Conservation (phyloP, 805 yeast genomes). For the Metschnikowia kunwiensis region DNA sequence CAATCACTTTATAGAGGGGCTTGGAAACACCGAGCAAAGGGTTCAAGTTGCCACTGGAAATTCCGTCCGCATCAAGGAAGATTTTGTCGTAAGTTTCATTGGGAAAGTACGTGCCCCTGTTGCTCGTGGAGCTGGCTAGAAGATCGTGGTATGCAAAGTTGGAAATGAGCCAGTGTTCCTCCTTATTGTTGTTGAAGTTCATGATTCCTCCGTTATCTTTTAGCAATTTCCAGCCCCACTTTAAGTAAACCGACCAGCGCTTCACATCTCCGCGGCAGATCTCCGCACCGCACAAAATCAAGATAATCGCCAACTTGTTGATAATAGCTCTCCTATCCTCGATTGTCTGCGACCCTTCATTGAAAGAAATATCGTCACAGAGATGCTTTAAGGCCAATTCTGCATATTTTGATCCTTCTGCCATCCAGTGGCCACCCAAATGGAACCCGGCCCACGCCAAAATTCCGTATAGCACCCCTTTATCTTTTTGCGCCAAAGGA, state of each 20-base stretch:
- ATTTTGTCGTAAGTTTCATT: slow-evolving; percentile 56
- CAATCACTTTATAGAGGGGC: slow-evolving; percentile 61
- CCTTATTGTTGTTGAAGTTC: slow-evolving; percentile 48
- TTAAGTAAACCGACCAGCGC: slow-evolving; percentile 67
- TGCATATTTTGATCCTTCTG: slow-evolving; percentile 49
- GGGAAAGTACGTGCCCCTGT: slow-evolving; percentile 64
- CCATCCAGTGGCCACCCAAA: slow-evolving; percentile 43
- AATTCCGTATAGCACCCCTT: slow-evolving; percentile 49
- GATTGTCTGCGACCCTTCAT: slow-evolving; percentile 14
- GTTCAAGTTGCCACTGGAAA: slow-evolving; percentile 48
- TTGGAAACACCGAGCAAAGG: slow-evolving; percentile 74
- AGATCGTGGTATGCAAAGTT: slow-evolving; percentile 82
- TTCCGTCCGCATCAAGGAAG: slow-evolving; percentile 36
- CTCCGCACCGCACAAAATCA: slow-evolving; percentile 75
- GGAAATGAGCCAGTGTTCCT: slow-evolving; percentile 68
- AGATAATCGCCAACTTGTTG: slow-evolving; percentile 57
- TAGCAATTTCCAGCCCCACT: slow-evolving; percentile 63
- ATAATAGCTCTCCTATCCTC: slow-evolving; percentile 35
- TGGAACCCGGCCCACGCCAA: slow-evolving; percentile 58
- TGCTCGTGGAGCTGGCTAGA: slow-evolving; percentile 56
- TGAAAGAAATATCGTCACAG: slow-evolving; percentile 25
- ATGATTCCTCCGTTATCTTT: slow-evolving; percentile 62
- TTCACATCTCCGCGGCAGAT: slow-evolving; percentile 79
- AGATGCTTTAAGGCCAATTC: slow-evolving; percentile 46
- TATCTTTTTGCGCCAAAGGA: slow-evolving; percentile 53